Evolutionary conservation across 1,139 yeast genomes (phyloP), one percentile per base, ranked within the genome.

Genomic region (Magnusiomyces paraingens): DNA sequence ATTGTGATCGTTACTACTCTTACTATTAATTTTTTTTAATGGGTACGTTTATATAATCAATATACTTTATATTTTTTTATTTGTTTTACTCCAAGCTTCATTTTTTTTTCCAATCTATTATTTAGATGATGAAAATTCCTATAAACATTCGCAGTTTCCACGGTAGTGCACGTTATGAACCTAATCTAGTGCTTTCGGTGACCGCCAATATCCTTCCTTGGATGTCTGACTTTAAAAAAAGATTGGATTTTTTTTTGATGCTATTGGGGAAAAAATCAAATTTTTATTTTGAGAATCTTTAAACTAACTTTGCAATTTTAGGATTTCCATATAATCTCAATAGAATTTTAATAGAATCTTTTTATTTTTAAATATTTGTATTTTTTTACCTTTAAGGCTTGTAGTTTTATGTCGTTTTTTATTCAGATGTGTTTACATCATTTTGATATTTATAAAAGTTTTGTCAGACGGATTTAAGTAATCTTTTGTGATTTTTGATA

Each of bases 91-190:
- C 36, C 36, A 32, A 12, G 11, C 36, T 10, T 32, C 8, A 32
- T 32, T 10, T 32, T 12, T 32, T 32, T 32, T 32, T 32, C 36
- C n/a, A n/a, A n/a, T n/a, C n/a, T n/a, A n/a, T 26, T 26, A 8
- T 26, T 26, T 26, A 26, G 32, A 75, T 84, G 91, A 84, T 84
- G 91, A 84, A 82, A 81, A 72, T 72, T 76, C 73, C 80, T 81
- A 76, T 77, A 72, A 81, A 84, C 91, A 84, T 84, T 84, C 90
- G 90, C 90, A 84, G 90, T 84, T 84, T 84, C 90, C 90, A 80
- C 90, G 90, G 90, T 84, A 84, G 87, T 83, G 75, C 79, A 81
- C 89, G 76, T 15, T 72, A 69, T 61, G 88, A 84, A 83, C 89
- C 90, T 86, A 82, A 77, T 81, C 77, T 77, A 70, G 87, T 82